These are phyloP conservation scores for Fusarium sp. DNA, from an alignment of 2,329 filamentous ascomycete species.

Conservation along the genomic window DNA sequence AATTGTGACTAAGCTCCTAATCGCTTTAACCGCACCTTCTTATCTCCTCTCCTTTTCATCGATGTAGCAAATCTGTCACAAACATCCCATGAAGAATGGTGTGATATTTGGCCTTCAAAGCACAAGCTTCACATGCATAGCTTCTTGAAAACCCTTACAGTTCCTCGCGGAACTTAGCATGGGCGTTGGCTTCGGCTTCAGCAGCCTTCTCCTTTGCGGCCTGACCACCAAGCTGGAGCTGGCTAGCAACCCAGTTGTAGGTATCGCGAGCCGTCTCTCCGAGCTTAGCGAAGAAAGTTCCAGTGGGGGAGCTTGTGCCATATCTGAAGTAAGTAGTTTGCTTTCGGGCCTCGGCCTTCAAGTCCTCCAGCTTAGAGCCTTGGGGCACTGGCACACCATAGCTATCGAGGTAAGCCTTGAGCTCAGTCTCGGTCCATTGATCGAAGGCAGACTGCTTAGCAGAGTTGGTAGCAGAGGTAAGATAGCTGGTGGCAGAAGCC, in stretches of 20 bases:
- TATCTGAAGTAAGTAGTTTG: slow-evolving; percentile 83
- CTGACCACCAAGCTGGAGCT: slow-evolving; percentile 63
- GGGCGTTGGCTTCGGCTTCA: slow-evolving; percentile 50
- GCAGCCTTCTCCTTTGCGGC: slow-evolving; percentile 62
- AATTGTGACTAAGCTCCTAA: background rate
- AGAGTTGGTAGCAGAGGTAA: slow-evolving; percentile 73
- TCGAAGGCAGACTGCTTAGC: slow-evolving; percentile 77
- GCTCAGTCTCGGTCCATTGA: slow-evolving; percentile 77
- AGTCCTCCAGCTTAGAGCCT: slow-evolving; percentile 75
- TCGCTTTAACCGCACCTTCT: background rate
- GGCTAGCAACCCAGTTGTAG: slow-evolving; percentile 65
- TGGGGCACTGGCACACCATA: slow-evolving; percentile 79
- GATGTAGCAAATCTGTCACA: background rate
- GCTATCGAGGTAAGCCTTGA: slow-evolving; percentile 84
- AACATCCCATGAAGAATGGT: background rate
- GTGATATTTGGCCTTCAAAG: background rate
- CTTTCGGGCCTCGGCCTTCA: slow-evolving; percentile 77
- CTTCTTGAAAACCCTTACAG: slow-evolving; percentile 54
- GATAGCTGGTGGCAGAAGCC: slow-evolving; percentile 78
- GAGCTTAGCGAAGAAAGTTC: slow-evolving; percentile 75
- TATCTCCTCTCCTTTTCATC: slow-evolving; percentile 5
- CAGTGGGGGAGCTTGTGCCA: slow-evolving; percentile 75
- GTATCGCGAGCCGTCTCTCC: slow-evolving; percentile 61
- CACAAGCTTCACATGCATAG: background rate
- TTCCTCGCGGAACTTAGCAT: slow-evolving; percentile 61